Evolutionary conservation across 1,139 yeast species (phyloP).

Genomic region (Debaryomyces fabryi): DNA sequence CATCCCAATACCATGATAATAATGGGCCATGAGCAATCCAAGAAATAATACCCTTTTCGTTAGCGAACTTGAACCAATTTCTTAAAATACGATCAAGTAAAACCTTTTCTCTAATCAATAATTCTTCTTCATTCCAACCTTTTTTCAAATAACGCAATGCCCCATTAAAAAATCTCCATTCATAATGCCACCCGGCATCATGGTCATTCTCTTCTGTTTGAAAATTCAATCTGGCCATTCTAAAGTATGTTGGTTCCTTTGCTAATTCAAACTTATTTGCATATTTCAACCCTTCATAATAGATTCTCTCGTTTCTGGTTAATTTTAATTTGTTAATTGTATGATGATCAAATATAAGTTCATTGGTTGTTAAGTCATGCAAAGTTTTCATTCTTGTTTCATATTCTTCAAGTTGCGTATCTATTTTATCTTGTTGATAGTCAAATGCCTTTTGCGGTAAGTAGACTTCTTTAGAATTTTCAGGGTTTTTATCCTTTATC

Average conservation of each 20-base stretch:
- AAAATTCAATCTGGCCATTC: conserved; percentile 23
- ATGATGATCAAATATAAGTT: conserved; percentile 20
- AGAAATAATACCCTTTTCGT: conserved; percentile 35
- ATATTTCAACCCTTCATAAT: conserved; percentile 19
- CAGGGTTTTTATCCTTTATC: conserved; percentile 18
- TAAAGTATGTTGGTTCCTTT: conserved; percentile 27
- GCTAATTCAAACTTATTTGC: conserved; percentile 16
- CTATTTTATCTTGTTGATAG: conserved; percentile 18
- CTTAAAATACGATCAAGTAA: conserved; percentile 26
- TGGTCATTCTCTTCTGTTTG: conserved; percentile 18
- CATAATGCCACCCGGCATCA: conserved; percentile 32
- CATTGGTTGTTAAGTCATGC: conserved; percentile 21
- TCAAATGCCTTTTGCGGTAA: conserved; percentile 20
- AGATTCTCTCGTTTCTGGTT: conserved; percentile 17
- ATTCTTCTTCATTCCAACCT: conserved; percentile 24
- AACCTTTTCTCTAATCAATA: conserved; percentile 20
- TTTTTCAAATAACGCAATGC: conserved; percentile 23
- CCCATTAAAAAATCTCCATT: conserved; percentile 29
- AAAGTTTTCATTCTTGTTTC: conserved; percentile 15
- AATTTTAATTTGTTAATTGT: conserved; percentile 18
- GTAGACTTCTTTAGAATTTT: conserved; percentile 16
- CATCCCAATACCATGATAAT: conserved; percentile 44
- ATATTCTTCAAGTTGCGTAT: conserved; percentile 16
- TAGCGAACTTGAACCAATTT: conserved; percentile 36
- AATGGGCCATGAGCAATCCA: conserved; percentile 43